phyloP scores from a whole-genome alignment of 257 asterid species.

The Capsicum rhomboideum region DNA sequence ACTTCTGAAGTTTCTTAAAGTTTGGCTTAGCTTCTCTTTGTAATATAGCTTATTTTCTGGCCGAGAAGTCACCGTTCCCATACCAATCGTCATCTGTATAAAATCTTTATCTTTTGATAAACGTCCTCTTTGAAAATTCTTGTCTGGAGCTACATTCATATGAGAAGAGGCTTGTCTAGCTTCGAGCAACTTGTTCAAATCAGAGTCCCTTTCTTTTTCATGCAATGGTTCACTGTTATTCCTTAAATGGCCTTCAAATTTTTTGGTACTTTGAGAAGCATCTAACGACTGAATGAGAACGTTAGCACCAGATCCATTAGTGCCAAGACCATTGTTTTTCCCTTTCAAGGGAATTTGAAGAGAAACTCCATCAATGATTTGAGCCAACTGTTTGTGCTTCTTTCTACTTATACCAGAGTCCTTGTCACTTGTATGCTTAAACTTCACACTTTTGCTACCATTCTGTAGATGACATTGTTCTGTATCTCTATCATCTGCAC shows the following conservation, averaged over 20 bases:
- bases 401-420: constrained; percentile 19
- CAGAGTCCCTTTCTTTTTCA: constrained; percentile 5
- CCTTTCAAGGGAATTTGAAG: constrained; percentile 3
- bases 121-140: constrained; percentile 15
- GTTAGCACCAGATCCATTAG: neutral
- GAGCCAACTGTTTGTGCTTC: constrained; percentile 10
- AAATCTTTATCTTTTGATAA: neutral
- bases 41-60: neutral
- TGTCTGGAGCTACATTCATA: constrained; percentile 7
- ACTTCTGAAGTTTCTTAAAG: constrained; percentile 30
- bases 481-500: neutral
- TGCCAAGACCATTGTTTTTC: neutral
- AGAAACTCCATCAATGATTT: constrained; percentile 13
- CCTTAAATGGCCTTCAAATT: constrained; percentile 1
- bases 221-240: constrained; percentile 2
- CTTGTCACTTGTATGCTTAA: constrained; percentile 23
- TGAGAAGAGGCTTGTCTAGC: constrained; percentile 12
- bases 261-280: constrained; percentile 6
- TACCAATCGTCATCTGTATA: neutral
- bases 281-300: constrained; percentile 4
- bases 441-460: constrained; percentile 7
- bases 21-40: constrained; percentile 38
- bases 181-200: constrained; percentile 22
- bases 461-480: neutral
- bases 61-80: neutral